Percentiles rank a stretch among this genome's conserved stretches.
phyloP scores from a whole-genome alignment of 352 stramenopile genomes.

The Pythium aristosporum region DNA sequence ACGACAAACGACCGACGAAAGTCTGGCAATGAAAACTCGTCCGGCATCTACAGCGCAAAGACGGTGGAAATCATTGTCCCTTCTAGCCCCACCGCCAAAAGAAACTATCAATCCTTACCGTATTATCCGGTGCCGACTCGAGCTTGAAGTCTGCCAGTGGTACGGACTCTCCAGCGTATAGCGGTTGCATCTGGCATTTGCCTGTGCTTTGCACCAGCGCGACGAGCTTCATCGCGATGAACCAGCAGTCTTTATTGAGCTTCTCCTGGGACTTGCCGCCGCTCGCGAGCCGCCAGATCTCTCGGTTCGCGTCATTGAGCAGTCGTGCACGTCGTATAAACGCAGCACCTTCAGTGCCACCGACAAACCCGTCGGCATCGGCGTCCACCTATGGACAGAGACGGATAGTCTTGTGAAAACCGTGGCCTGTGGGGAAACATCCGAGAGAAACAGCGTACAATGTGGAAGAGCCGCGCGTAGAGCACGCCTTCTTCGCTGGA shows the following conservation, averaged over 20 bases:
- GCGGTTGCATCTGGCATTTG: constrained; percentile 81
- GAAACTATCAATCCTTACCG: constrained; percentile 26
- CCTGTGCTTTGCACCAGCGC: constrained; percentile 81
- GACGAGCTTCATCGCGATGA: constrained; percentile 90
- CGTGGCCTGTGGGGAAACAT: neutral
- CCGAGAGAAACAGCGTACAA: constrained; percentile 37
- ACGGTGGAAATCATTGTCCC: neutral
- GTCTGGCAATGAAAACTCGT: constrained; percentile 35
- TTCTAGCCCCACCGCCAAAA: neutral
- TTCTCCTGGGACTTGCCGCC: constrained; percentile 87
- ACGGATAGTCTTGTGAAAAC: neutral
- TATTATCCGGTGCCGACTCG: constrained; percentile 74
- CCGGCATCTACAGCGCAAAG: constrained; percentile 42
- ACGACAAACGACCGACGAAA: constrained; percentile 69
- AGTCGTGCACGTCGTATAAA: constrained; percentile 80
- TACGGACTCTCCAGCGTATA: constrained; percentile 71
- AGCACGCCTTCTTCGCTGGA: constrained; percentile 75
- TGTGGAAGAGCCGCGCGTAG: constrained; percentile 82
- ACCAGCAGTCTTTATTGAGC: constrained; percentile 88
- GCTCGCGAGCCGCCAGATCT: constrained; percentile 87
- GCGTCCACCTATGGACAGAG: constrained; percentile 56
- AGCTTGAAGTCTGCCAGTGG: constrained; percentile 82
- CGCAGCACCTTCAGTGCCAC: constrained; percentile 66
- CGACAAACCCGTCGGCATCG: constrained; percentile 73
- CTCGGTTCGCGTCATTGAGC: constrained; percentile 83